Conservation (phyloP, 768 basidiomycete species). For the Hemileccinum impolitum region DNA sequence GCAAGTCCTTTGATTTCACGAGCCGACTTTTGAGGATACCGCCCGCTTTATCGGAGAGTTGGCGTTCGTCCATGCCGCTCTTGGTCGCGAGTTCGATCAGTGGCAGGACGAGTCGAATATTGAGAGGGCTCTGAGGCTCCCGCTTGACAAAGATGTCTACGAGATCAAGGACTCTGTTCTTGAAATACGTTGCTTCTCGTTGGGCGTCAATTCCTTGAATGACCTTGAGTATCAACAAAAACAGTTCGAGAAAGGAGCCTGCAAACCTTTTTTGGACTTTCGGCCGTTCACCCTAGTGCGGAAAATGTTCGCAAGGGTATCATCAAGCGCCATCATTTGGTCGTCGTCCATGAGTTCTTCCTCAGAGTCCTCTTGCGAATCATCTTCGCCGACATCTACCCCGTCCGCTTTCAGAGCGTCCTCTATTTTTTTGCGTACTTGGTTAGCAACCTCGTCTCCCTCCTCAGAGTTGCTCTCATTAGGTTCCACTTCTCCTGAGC, state of each 20-base stretch:
- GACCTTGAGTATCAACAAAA: not conserved
- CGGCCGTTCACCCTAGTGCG: slow-evolving; percentile 58
- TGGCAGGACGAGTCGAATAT: slow-evolving; percentile 67
- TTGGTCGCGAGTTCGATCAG: slow-evolving; percentile 71
- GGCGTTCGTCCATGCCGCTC: slow-evolving; percentile 72
- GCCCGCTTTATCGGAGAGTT: slow-evolving; percentile 84
- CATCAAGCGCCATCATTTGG: slow-evolving; percentile 96
- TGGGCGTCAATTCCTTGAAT: slow-evolving; percentile 61
- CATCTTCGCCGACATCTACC: slow-evolving; percentile 50
- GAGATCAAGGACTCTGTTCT: slow-evolving; percentile 93
- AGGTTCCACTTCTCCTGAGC: slow-evolving; percentile 30
- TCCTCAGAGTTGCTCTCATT: slow-evolving; percentile 41
- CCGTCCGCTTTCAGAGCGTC: slow-evolving; percentile 60
- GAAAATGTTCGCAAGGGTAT: slow-evolving; percentile 87
- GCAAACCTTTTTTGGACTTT: slow-evolving; percentile 64
- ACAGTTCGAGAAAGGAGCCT: not conserved
- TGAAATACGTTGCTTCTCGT: slow-evolving; percentile 92
- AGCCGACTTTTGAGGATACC: slow-evolving; percentile 75
- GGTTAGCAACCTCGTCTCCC: slow-evolving; percentile 41
- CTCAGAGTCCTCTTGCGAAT: slow-evolving; percentile 48
- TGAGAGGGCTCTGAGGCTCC: slow-evolving; percentile 68
- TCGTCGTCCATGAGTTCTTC: slow-evolving; percentile 91
- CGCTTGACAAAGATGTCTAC: slow-evolving; percentile 80
- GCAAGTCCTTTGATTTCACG: slow-evolving; percentile 68
- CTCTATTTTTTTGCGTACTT: slow-evolving; percentile 66